These are phyloP conservation scores for Pleodorina starrii DNA, from an alignment of 139 green algal species.

Conservation along the genomic window DNA sequence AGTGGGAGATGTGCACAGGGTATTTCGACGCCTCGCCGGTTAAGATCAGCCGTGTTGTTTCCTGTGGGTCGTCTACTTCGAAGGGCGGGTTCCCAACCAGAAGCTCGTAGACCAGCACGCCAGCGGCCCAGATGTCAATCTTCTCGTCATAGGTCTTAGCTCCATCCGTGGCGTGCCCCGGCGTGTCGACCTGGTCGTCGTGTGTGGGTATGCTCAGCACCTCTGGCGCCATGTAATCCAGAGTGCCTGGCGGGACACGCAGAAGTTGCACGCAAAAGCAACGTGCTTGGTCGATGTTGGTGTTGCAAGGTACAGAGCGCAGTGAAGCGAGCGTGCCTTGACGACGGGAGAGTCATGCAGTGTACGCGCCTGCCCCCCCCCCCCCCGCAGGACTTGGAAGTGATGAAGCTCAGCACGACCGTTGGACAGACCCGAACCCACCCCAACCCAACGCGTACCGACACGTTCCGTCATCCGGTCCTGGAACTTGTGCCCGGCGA, in stretches of 20 bases:
- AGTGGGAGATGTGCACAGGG: conserved; percentile 50
- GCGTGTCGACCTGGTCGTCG: neutral
- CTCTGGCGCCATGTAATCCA: conserved; percentile 66
- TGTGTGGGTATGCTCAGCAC: conserved; percentile 38
- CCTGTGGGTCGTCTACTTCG: conserved; percentile 59
- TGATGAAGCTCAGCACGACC: too few species aligned
- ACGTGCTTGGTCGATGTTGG: too few species aligned
- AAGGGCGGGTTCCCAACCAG: conserved; percentile 64
- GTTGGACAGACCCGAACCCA: too few species aligned
- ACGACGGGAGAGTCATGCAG: too few species aligned
- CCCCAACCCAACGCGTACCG: too few species aligned
- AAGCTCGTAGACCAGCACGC: conserved; percentile 69
- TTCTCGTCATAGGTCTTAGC: conserved; percentile 58
- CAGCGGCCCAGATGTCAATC: conserved; percentile 63
- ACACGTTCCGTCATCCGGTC: conserved; percentile 58
- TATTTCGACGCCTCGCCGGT: neutral
- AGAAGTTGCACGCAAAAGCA: too few species aligned
- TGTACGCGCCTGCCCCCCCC: too few species aligned
- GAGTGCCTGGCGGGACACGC: too few species aligned
- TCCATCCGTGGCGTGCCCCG: neutral
- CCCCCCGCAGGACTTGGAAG: too few species aligned
- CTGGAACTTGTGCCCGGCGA: conserved; percentile 52
- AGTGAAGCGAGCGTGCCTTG: too few species aligned
- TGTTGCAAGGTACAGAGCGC: too few species aligned
- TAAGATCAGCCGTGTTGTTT: conserved; percentile 44